Percentiles rank a stretch among this genome's conserved stretches.
These are phyloP conservation scores for Mycena polygramma DNA, from an alignment of 768 basidiomycete genomes.

Conservation along the genomic window DNA sequence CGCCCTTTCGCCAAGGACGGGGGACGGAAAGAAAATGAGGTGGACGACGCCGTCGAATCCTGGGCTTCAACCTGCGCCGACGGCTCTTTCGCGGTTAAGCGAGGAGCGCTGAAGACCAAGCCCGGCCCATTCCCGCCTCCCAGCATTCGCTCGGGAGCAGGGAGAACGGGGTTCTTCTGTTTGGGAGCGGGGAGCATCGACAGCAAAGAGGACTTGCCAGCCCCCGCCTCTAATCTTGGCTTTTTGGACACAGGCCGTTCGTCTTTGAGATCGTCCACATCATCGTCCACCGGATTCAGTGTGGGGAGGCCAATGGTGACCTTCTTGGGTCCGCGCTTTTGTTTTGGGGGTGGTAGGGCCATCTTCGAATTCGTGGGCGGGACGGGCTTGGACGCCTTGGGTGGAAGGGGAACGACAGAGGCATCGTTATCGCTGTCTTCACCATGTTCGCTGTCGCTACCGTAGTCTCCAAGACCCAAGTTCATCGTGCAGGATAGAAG, in stretches of 20 bases:
- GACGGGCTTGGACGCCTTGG: conserved; percentile 17
- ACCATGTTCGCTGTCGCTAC: conserved; percentile 77
- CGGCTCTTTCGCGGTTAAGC: conserved; percentile 30
- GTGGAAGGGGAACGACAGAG: conserved; percentile 9
- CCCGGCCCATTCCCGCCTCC: conserved; percentile 75
- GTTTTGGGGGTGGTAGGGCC: conserved; percentile 46
- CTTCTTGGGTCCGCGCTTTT: conserved; percentile 67
- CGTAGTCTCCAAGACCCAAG: conserved; percentile 82
- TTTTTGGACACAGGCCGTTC: conserved; percentile 72
- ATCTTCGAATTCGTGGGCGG: conserved; percentile 28
- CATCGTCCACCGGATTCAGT: conserved; percentile 52
- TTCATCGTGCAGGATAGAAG: conserved; percentile 54
- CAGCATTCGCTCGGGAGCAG: conserved; percentile 66
- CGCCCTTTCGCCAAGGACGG: conserved; percentile 70
- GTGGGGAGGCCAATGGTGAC: conserved; percentile 71
- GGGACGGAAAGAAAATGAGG: conserved; percentile 68
- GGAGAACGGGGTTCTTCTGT: conserved; percentile 59
- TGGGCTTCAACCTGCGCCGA: conserved; percentile 46
- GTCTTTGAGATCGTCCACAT: conserved; percentile 52
- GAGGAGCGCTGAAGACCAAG: conserved; percentile 66
- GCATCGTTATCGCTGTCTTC: conserved; percentile 60
- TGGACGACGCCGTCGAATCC: conserved; percentile 38
- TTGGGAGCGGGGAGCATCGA: conserved; percentile 85
- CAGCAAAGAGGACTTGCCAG: conserved; percentile 74
- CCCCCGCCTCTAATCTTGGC: conserved; percentile 63